Evolutionary conservation across 176 grass and related monocot genomes (phyloP).

Genomic region (Luzula sylvatica): DNA sequence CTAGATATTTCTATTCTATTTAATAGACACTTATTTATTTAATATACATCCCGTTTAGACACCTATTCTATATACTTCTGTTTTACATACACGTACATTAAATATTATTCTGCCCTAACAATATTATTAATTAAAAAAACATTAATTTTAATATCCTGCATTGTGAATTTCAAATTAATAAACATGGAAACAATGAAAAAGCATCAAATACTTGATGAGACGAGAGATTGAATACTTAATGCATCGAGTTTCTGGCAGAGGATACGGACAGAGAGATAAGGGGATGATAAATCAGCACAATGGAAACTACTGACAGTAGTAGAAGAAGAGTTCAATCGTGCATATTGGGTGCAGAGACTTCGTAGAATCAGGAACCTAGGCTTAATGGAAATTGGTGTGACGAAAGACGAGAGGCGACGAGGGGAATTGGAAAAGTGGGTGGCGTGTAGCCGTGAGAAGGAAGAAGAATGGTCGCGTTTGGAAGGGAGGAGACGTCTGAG

Average conservation of each 20-base stretch:
- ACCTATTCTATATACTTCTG: no score
- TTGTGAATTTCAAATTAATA: constrained; percentile 12
- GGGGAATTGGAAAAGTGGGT: background rate
- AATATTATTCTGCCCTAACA: no score
- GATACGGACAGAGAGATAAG: constrained; percentile 58
- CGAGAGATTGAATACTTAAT: constrained; percentile 29
- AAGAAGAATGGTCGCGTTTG: background rate
- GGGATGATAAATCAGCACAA: constrained; percentile 17
- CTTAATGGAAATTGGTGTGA: background rate
- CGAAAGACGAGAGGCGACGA: background rate
- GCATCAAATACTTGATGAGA: background rate
- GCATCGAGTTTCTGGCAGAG: constrained; percentile 52
- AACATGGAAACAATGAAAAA: constrained; percentile 6
- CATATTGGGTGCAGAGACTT: background rate
- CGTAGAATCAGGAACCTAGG: background rate
- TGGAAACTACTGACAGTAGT: background rate
- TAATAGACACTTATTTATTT: no score
- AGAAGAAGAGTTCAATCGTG: background rate
- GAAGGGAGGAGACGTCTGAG: background rate
- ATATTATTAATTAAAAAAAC: no score
- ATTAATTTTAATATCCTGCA: no score
- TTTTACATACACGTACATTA: no score
- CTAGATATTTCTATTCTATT: no score
- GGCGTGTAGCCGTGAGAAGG: background rate
- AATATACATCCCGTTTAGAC: no score